A percentile compares a stretch with the other conserved stretches of the same genome.
Evolutionary conservation across 257 asterid genomes (phyloP).

Genomic region (Capsicum rhomboideum): DNA sequence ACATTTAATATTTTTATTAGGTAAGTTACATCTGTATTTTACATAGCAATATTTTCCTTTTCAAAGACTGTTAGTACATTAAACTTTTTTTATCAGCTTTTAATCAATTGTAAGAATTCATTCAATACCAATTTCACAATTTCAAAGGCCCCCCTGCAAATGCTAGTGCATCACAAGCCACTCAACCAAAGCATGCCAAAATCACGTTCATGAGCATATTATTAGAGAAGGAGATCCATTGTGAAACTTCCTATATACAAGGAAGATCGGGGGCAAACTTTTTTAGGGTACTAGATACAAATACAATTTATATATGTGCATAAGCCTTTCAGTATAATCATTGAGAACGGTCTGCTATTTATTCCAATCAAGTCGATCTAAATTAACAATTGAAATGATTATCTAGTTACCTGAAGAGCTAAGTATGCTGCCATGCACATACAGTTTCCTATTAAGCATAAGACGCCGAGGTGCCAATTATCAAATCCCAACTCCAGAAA

Average conservation of each 20-base stretch:
- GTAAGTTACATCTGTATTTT: background rate
- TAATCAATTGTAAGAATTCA: background rate
- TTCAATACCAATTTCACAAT: background rate
- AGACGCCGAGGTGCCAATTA: slow-evolving; percentile 82
- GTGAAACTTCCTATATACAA: background rate
- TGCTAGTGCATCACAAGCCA: background rate
- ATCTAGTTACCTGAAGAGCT: slow-evolving; percentile 66
- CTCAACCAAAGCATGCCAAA: background rate
- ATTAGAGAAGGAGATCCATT: background rate
- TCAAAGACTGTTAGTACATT: background rate
- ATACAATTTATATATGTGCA: background rate
- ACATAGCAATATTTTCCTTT: background rate
- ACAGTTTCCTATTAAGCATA: slow-evolving; percentile 92
- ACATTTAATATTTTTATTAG: background rate
- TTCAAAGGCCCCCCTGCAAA: background rate
- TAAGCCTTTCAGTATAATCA: background rate
- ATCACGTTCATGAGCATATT: background rate
- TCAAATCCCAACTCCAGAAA: slow-evolving; percentile 59
- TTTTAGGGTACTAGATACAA: background rate
- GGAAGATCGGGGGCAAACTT: background rate
- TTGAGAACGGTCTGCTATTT: background rate
- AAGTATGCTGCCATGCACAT: slow-evolving; percentile 86
- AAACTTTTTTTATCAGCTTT: background rate
- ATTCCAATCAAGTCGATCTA: background rate
- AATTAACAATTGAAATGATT: background rate